These are phyloP conservation scores for Aspergillus eucalypticola DNA, from an alignment of 2,329 filamentous ascomycete genomes.

Conservation along the genomic window DNA sequence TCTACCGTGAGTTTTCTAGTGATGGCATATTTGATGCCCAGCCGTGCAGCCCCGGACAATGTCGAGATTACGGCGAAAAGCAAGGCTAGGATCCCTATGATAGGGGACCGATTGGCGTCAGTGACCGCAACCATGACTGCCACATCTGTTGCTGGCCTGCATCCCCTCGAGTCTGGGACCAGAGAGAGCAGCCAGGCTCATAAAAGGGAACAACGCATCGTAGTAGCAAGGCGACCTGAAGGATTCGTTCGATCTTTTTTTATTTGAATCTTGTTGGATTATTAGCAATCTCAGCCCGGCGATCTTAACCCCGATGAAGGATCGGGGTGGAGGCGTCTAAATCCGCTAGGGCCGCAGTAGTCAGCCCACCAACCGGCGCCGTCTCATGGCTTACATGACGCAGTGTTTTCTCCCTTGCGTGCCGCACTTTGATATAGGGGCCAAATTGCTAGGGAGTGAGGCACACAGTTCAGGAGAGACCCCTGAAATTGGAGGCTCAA, in stretches of 20 bases:
- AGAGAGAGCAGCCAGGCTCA: not conserved
- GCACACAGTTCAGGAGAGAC: not conserved
- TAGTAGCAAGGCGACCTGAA: not conserved
- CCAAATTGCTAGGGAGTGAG: not conserved
- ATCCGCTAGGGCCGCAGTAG: not conserved
- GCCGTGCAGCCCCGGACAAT: not conserved
- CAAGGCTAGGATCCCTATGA: conserved; percentile 2
- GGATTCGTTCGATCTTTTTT: not conserved
- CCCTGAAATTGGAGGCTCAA: not conserved
- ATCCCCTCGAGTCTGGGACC: not conserved
- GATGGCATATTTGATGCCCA: not conserved
- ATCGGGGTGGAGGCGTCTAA: not conserved
- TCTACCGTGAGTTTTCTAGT: not conserved
- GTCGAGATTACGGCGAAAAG: not conserved
- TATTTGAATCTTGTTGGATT: not conserved
- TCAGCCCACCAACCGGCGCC: not conserved
- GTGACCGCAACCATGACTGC: conserved; percentile 1
- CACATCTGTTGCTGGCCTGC: not conserved
- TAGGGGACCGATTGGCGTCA: not conserved
- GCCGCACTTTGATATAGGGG: too few species aligned
- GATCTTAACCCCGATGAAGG: not conserved
- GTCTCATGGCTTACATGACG: not conserved
- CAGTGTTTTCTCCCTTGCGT: not conserved
- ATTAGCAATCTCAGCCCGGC: not conserved
- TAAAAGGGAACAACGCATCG: not conserved